Base-by-base conservation (phyloP, 352 stramenopile species). In the Pythium angustatum region DNA sequence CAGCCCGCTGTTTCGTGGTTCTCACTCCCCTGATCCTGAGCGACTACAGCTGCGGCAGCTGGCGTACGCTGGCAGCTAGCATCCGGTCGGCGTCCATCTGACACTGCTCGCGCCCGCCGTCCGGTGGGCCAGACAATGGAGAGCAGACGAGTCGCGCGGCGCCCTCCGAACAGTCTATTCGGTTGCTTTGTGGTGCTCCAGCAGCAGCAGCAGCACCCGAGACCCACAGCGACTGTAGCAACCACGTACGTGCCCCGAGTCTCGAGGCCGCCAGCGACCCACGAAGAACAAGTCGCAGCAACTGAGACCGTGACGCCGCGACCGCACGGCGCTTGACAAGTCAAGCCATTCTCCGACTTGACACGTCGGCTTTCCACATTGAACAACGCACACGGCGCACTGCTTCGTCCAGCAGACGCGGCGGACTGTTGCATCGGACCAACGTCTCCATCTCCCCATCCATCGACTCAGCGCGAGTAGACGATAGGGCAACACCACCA, bases 121-220 rank as follows among this genome's bases (percentile, higher is more conserved):
- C 17, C 30, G 21, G 50, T 34, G 43, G 31, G 10, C 54, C 55
- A 47, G 55, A 62, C 55, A 31, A 62, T 62, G 55, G 27, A 49
- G 55, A 59, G 52, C 52, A 59, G 52, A 59, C 52, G 31, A 36
- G 52, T 31, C 31, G 12, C 38, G n/a, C n/a, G n/a, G n/a, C n/a
- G n/a, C n/a, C n/a, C n/a, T n/a, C n/a, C n/a, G n/a, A n/a, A n/a
- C n/a, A n/a, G n/a, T n/a, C n/a, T 57, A 30, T 55, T 27, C 19
- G 53, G 45, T 52, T 45, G 55, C 55, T 17, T 45, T 12, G 50
- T 34, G 22, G 24, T 30, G 14, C 30, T 36, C 22, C n/a, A n/a
- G n/a, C n/a, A n/a, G n/a, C n/a, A n/a, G n/a, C n/a, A n/a, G n/a
- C n/a, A n/a, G n/a, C n/a, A n/a, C n/a, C n/a, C n/a, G n/a, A n/a